Conservation (phyloP, 805 yeast genomes). For the Saturnispora gosingensis region DNA sequence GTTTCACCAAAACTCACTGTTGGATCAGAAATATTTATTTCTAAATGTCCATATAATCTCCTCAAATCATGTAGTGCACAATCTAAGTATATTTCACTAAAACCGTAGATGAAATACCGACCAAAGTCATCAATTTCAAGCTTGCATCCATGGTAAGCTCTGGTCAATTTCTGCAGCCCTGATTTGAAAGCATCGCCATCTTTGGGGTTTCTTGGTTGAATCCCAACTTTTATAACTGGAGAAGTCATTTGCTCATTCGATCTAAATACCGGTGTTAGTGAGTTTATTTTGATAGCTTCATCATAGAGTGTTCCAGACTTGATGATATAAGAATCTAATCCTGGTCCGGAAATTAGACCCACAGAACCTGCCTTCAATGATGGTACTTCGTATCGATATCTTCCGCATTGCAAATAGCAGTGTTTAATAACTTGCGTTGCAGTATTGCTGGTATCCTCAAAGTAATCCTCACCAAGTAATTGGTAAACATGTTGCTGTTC, state of each 20-base stretch:
- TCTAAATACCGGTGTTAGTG: slow-evolving; percentile 26
- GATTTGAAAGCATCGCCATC: slow-evolving; percentile 66
- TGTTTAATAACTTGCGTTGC: slow-evolving; percentile 33
- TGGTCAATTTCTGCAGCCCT: slow-evolving; percentile 56
- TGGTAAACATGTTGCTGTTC: slow-evolving; percentile 37
- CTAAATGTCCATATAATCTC: slow-evolving; percentile 49
- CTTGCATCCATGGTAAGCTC: slow-evolving; percentile 55
- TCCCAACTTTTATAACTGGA: slow-evolving; percentile 70
- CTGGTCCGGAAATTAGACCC: slow-evolving; percentile 53
- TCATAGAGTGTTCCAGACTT: slow-evolving; percentile 54
- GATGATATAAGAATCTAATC: slow-evolving; percentile 40
- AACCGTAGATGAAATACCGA: slow-evolving; percentile 68
- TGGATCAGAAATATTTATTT: slow-evolving; percentile 79
- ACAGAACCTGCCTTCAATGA: slow-evolving; percentile 45
- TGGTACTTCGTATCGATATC: slow-evolving; percentile 52
- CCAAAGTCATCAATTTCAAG: slow-evolving; percentile 84
- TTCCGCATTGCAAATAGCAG: slow-evolving; percentile 53
- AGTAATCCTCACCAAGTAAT: slow-evolving; percentile 47
- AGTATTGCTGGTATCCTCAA: slow-evolving; percentile 37
- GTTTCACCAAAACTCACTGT: slow-evolving; percentile 75
- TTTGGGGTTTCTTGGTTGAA: slow-evolving; percentile 72
- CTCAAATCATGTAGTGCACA: slow-evolving; percentile 73
- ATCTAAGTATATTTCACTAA: slow-evolving; percentile 86
- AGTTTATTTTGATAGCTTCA: slow-evolving; percentile 10
- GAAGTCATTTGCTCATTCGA: slow-evolving; percentile 36